Conservation (phyloP, 805 yeast genomes). For the Candida rishiriensis region DNA sequence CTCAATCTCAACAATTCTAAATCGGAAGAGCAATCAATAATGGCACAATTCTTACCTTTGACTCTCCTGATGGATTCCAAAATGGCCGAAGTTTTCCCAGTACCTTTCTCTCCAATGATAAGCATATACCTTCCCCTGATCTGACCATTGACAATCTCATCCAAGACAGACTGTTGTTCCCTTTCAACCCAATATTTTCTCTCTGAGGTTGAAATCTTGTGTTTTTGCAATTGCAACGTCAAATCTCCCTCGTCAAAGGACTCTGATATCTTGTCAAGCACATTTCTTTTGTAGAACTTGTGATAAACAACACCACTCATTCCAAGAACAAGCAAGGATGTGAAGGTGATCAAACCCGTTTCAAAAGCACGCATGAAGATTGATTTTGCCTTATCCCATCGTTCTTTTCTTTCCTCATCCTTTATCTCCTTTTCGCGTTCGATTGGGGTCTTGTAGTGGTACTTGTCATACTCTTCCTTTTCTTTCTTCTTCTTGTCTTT, state of each 20-base stretch:
- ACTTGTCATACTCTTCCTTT: slow-evolving; percentile 13
- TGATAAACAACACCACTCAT: slow-evolving; percentile 73
- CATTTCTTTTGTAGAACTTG: slow-evolving; percentile 52
- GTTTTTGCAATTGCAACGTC: slow-evolving; percentile 55
- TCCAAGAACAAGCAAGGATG: slow-evolving; percentile 64
- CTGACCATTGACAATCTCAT: slow-evolving; percentile 62
- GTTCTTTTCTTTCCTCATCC: slow-evolving; percentile 3
- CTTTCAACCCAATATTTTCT: slow-evolving; percentile 61
- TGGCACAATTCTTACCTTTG: slow-evolving; percentile 58
- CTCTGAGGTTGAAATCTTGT: slow-evolving; percentile 37
- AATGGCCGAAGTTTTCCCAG: slow-evolving; percentile 76
- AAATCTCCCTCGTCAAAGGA: slow-evolving; percentile 70
- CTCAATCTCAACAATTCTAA: slow-evolving; percentile 77
- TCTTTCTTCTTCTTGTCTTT: slow-evolving; percentile 20
- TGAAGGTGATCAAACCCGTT: slow-evolving; percentile 66
- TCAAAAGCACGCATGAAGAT: slow-evolving; percentile 47
- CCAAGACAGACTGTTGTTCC: slow-evolving; percentile 60
- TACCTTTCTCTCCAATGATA: slow-evolving; percentile 79
- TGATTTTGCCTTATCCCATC: slow-evolving; percentile 8
- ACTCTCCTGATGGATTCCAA: slow-evolving; percentile 65
- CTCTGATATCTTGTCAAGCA: slow-evolving; percentile 54
- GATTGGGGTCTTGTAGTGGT: neutral
- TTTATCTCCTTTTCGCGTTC: slow-evolving; percentile 1
- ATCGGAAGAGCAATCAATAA: slow-evolving; percentile 80
- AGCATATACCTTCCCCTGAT: slow-evolving; percentile 64